These are phyloP conservation scores for Boletus rubroflammeus DNA, from an alignment of 768 basidiomycete genomes.

Conservation along the genomic window DNA sequence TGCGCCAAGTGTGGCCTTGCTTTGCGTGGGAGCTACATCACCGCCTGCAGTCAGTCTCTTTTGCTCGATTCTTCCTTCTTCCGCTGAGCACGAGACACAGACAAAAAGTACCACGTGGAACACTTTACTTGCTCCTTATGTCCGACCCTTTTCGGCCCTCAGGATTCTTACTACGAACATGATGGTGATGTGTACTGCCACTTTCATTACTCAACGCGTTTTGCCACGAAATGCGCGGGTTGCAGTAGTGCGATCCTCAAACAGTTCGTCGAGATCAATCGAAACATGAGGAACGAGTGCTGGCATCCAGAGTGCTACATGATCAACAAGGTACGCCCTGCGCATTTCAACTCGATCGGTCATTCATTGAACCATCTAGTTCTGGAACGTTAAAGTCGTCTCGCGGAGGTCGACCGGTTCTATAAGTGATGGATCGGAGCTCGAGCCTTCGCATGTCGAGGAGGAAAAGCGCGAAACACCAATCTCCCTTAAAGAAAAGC, in stretches of 20 bases:
- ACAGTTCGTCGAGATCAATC: conserved; percentile 99
- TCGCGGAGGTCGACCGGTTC: conserved; percentile 67
- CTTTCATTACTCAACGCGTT: conserved; percentile 98
- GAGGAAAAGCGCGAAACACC: conserved; percentile 83
- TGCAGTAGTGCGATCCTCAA: conserved; percentile 97
- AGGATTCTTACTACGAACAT: conserved; percentile 99
- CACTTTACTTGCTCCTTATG: conserved; percentile 99
- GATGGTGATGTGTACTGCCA: conserved; percentile 98
- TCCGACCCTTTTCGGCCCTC: conserved; percentile 92
- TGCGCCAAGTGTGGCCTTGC: conserved; percentile 96
- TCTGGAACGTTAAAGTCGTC: conserved; percentile 97
- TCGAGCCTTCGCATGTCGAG: conserved; percentile 56
- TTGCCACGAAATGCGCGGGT: conserved; percentile 97
- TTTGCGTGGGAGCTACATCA: conserved; percentile 95
- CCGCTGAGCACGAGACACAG: conserved; percentile 40
- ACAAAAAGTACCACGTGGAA: conserved; percentile 98
- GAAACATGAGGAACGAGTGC: conserved; percentile 97
- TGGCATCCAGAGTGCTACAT: conserved; percentile 99
- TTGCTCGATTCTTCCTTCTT: not conserved
- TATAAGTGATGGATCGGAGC: conserved; percentile 49
- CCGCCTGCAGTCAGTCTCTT: conserved; percentile 83
- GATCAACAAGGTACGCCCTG: conserved; percentile 86
- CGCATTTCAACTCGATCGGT: not conserved
- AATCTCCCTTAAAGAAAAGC: conserved; percentile 79
- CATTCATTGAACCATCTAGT: conserved; percentile 46